phyloP scores from a whole-genome alignment of 495 filamentous ascomycete species.

The Podospora anserina region DNA sequence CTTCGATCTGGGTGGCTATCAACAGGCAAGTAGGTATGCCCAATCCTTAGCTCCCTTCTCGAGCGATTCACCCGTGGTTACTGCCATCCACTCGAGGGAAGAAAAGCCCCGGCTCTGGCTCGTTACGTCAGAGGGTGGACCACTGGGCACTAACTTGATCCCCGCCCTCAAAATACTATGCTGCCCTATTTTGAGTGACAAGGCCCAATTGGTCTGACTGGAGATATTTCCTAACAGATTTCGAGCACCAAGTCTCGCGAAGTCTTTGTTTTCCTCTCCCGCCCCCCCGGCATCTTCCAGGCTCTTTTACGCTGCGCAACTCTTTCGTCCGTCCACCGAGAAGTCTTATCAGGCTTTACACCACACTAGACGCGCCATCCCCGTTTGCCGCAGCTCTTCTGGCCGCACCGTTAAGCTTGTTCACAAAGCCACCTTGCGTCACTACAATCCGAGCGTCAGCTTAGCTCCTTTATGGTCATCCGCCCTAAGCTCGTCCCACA shows the following conservation, averaged over 20 bases:
- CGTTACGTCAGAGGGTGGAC: background rate
- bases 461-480: conserved; percentile 5
- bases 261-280: background rate
- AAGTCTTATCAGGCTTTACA: background rate
- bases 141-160: background rate
- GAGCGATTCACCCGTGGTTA: background rate
- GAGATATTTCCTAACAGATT: background rate
- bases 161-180: background rate
- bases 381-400: background rate
- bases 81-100: background rate
- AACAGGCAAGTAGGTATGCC: background rate
- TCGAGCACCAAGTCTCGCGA: background rate
- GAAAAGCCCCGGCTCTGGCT: background rate
- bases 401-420: background rate
- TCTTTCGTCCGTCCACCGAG: background rate
- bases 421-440: conserved; percentile 2
- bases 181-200: background rate
- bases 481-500: background rate
- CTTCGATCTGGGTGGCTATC: background rate
- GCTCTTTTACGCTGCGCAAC: background rate
- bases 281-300: background rate
- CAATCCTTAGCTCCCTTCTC: background rate
- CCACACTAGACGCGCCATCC: background rate
- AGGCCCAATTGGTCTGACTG: background rate
- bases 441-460: conserved; percentile 3